Percentiles rank a stretch among this genome's conserved stretches.
Conservation (phyloP, 2,329 filamentous ascomycete genomes). For the Cladophialophora exuberans region DNA sequence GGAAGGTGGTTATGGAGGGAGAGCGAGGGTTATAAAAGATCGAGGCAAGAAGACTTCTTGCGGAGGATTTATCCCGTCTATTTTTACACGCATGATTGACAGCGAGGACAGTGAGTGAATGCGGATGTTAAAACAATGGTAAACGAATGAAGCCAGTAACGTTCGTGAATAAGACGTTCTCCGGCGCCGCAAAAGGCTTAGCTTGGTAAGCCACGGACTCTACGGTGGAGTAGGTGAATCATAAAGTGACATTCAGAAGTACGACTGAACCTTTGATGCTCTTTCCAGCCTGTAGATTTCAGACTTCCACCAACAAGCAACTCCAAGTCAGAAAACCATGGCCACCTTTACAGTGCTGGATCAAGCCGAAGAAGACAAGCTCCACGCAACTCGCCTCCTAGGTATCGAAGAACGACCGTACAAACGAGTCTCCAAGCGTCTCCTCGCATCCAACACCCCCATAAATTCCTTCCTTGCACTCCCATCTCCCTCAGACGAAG, state of each 20-base stretch:
- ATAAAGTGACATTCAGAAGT: neutral
- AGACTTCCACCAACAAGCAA: neutral
- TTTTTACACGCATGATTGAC: neutral
- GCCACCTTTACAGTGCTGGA: conserved; percentile 69
- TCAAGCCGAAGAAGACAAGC: conserved; percentile 75
- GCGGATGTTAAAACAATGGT: neutral
- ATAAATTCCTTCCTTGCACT: conserved; percentile 45
- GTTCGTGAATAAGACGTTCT: neutral
- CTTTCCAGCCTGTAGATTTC: neutral
- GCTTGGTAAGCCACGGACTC: neutral
- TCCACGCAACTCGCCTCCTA: conserved; percentile 84
- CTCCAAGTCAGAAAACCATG: too few relatives aligned
- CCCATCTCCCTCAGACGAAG: conserved; percentile 62
- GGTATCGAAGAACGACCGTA: conserved; percentile 92
- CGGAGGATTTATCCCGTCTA: neutral
- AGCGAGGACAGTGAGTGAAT: too few relatives aligned
- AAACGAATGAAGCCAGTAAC: neutral
- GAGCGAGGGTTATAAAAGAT: neutral
- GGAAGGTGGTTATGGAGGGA: neutral
- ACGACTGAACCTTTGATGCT: too few relatives aligned
- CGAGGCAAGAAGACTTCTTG: neutral
- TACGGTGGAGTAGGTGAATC: neutral
- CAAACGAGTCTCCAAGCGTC: conserved; percentile 81
- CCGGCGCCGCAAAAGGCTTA: too few relatives aligned
- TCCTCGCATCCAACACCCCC: conserved; percentile 70